These are phyloP conservation scores for Capsicum pubescens DNA, from an alignment of 257 asterid genomes.

Conservation along the genomic window DNA sequence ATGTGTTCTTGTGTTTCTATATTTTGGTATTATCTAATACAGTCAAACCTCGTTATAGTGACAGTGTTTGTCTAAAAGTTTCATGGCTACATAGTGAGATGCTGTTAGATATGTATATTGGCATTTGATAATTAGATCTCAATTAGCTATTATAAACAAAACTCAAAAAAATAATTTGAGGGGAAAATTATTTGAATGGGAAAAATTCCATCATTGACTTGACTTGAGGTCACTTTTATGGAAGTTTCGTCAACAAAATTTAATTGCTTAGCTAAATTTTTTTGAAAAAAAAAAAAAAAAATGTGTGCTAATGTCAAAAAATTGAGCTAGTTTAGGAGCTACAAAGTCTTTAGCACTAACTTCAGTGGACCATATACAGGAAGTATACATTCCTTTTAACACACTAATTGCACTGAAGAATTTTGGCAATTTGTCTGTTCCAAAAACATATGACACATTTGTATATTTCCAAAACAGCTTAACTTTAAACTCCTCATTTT, in stretches of 20 bases:
- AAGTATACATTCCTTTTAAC: not conserved
- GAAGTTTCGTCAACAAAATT: not conserved
- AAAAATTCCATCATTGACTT: no score
- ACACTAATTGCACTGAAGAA: not conserved
- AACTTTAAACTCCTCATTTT: not conserved
- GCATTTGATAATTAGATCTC: no score
- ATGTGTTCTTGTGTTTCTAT: not conserved
- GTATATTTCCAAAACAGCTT: not conserved
- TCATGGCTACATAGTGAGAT: no score
- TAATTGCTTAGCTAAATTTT: not conserved
- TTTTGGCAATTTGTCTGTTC: not conserved
- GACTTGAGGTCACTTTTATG: no score
- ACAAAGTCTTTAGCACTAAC: not conserved
- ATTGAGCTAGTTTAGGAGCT: not conserved
- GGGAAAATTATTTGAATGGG: no score
- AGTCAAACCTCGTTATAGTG: no score
- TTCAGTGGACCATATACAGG: constrained; percentile 5
- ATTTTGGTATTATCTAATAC: no score
- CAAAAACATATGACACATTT: not conserved
- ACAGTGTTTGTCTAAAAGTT: no score
- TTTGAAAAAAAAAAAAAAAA: no score
- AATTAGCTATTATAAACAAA: no score
- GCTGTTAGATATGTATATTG: no score
- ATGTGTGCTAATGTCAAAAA: not conserved
- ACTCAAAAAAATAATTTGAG: no score